phyloP scores from a whole-genome alignment of 768 basidiomycete species.

The Sporobolomyces phaffii region DNA sequence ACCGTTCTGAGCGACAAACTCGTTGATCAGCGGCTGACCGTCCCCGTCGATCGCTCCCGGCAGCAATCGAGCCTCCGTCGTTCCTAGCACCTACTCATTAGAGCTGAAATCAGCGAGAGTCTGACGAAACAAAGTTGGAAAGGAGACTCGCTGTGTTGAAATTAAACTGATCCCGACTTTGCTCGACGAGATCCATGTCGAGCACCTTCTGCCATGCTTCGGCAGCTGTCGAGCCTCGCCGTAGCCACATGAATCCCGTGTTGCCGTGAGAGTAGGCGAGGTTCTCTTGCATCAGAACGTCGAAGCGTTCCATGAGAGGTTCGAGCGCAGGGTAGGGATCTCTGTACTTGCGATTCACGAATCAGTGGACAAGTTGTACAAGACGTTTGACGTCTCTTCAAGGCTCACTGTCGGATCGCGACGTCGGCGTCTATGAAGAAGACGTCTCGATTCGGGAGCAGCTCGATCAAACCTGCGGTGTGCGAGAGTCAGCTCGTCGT shows the following conservation, averaged over 20 bases:
- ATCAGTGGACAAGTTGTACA: too few relatives aligned
- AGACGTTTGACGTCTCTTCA: background rate
- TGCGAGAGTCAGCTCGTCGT: too few relatives aligned
- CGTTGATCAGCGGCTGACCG: background rate
- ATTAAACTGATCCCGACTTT: slow-evolving; percentile 22
- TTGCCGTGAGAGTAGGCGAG: slow-evolving; percentile 18
- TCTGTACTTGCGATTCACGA: too few relatives aligned
- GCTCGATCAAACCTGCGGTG: slow-evolving; percentile 22
- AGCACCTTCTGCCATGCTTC: slow-evolving; percentile 28
- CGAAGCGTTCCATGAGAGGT: slow-evolving; percentile 13
- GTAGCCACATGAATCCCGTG: slow-evolving; percentile 34
- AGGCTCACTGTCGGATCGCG: slow-evolving; percentile 18
- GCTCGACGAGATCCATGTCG: slow-evolving; percentile 3
- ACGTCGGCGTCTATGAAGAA: slow-evolving; percentile 39
- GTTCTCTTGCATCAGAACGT: slow-evolving; percentile 31
- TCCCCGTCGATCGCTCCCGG: background rate
- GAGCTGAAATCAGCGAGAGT: background rate
- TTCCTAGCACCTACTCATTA: slow-evolving; percentile 12
- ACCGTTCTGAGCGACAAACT: slow-evolving; percentile 13
- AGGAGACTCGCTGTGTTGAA: slow-evolving; percentile 18
- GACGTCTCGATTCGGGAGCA: slow-evolving; percentile 26
- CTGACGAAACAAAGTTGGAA: background rate
- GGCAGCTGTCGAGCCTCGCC: background rate
- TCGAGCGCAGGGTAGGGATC: slow-evolving; percentile 30
- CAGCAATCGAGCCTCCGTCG: background rate